Evolutionary conservation across 139 green algal species (phyloP).

Genomic region (Chlamydomonas schloesseri): DNA sequence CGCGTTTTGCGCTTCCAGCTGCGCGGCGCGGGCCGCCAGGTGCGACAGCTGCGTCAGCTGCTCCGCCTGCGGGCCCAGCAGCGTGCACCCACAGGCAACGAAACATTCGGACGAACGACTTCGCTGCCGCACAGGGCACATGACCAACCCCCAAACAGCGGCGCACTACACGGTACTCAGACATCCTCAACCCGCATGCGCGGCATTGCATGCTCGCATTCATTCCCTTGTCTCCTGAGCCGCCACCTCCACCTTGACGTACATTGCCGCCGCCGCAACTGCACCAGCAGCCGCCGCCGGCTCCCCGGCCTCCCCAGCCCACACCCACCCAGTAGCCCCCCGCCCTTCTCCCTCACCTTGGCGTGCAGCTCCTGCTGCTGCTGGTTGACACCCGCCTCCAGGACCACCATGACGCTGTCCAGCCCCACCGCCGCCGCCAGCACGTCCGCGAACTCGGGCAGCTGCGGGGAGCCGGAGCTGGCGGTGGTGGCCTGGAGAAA

Average conservation of each 20-base stretch:
- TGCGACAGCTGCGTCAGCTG: slow-evolving; percentile 35
- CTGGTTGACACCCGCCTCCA: slow-evolving; percentile 33
- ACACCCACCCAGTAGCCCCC: no score
- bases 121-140: no score
- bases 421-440: slow-evolving; percentile 20
- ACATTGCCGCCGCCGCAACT: no score
- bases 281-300: no score
- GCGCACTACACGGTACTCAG: no score
- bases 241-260: no score
- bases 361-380: slow-evolving; percentile 46
- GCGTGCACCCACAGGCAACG: not conserved
- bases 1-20: slow-evolving; percentile 38
- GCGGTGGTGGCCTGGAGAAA: not conserved
- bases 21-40: slow-evolving; percentile 10
- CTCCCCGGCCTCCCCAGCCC: no score
- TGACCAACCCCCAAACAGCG: no score
- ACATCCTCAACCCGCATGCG: no score
- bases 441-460: slow-evolving; percentile 35
- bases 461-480: not conserved
- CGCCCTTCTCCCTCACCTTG: slow-evolving; percentile 31
- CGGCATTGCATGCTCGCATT: no score
- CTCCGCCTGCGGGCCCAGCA: not conserved
- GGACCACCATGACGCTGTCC: slow-evolving; percentile 27
- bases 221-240: no score
- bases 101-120: no score